Evolutionary conservation across 2,329 filamentous ascomycete species (phyloP), one percentile per base, ranked within the genome.

Genomic region (Xylariaceae sp.): DNA sequence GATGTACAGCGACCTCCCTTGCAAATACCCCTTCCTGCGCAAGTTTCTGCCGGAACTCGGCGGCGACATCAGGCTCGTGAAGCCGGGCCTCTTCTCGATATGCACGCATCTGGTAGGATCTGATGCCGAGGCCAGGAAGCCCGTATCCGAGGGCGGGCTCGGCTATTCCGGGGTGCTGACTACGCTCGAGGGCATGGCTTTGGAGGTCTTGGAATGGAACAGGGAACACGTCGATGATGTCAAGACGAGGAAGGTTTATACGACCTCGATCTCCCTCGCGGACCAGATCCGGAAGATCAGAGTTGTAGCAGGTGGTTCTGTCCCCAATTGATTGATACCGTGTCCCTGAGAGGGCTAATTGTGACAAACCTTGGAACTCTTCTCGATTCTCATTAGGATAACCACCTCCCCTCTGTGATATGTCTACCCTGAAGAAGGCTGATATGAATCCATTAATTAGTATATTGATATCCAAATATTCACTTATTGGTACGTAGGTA

Each of bases 161-260:
- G 75, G 74, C 0, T 78, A 76, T 56, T 54, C 54, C 0, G 76
- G 75, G 0, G 63, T 76, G 1, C 7, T 75, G 9, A 75, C 70
- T 0, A 78, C 75, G 10, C 64, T 75, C 0, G 73, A 77, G 20
- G 75, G 76, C 1, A 71, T 78, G 66, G 62, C 66, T n/a, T 64
- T 71, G 48, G 69, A 78, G 61, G 60, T 78, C 0, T 58, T 77
- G 0, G 75, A 77, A 40, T 78, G 75, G 75, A 78, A 78, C 56
- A 60, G 56, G 1, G 73, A 75, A 54, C 75, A 77, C 44, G 63
- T 55, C 12, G 58, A 60, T 12, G 49, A 60, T 20, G 61, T 45
- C 40, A 58, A 41, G 41, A 60, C 48, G 4, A 68, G 65, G 50
- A 69, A 69, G 53, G 64, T 64, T 1, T 77, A 75, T 54, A 74